Evolutionary conservation across 108 stramenopile genomes (phyloP), one percentile per base, ranked within the genome.

Genomic region (Cylindrotheca fusiformis): DNA sequence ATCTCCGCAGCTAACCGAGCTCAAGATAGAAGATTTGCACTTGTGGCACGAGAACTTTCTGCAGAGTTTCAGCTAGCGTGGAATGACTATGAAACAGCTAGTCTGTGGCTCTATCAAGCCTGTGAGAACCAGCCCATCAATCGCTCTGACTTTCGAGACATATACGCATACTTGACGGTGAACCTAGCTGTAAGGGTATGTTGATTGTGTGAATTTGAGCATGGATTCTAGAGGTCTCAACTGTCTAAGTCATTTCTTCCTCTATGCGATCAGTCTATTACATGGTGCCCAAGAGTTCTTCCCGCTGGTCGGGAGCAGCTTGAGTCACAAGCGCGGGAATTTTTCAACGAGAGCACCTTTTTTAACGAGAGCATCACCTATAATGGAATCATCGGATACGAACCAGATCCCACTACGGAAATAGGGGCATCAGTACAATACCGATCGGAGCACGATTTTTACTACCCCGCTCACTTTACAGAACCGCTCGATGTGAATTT

Each of bases 271-370:
- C 24, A 69, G 48, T 29, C 30, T 52, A 27, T 52, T 19, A 27
- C 49, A 2, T 69, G 68, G 68, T 45, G 53, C 20, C 68, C 68
- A 1, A 60, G 24, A 41, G 32, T 72, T 32, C 67, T 65, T 4
- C 45, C 74, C 50, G 63, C 47, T 4, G 74, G 71, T 21, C 50
- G 78, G 17, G 49, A 56, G 1, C 64, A 26, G 1, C 10, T 47
- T 19, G 78, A 80, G 61, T 64, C 25, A 22, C 70, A 71, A 41
- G 49, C 78, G 0, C 47, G 59, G 17, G 51, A 65, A 33, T 75
- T 28, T 28, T 71, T 64, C 36, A 47, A 22, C 3, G 65, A 71
- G 26, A 24, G 67, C 25, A 67, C n/a, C n/a, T n/a, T n/a, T n/a
- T n/a, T n/a, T n/a, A n/a, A 75, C 49, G 64, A 64, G 1, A 14